Base-by-base conservation (phyloP, 306 rosid genomes). In the Leucaena leucocephala region DNA sequence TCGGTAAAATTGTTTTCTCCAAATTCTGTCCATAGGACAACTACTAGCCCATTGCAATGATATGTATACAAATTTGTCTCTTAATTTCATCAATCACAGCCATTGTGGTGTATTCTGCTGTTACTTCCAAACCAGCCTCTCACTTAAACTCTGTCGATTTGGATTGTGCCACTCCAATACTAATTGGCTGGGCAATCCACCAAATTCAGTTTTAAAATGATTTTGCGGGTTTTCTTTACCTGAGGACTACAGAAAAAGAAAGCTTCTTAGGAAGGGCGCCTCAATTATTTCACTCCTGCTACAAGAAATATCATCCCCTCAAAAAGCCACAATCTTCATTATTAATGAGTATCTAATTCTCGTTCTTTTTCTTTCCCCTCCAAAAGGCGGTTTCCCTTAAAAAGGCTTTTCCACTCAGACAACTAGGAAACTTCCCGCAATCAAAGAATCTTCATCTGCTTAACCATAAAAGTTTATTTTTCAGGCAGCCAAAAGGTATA, bases 361-460 rank as follows among this genome's bases (percentile, higher is more conserved):
- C 76, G 71, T 67, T 78, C 82, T 68, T 80, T 88, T 69, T 72
- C 67, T 45, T 78, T 52, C 61, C 77, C 2, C 66, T 36, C 50
- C 72, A 85, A 68, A 84, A 77, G 68, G 86, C 58, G 43, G 49
- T 52, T 52, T 21, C 63, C 39, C 72, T 1, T 43, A 66, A 57
- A 75, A 72, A 46, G 59, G 14, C 40, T 33, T 13, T 27, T 59
- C 15, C 36, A 9, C 62, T 58, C 36, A 77, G 72, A 71, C 63
- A 52, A 75, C 76, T 64, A 38, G 57, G 69, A 55, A 70, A 38
- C 78, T 46, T 67, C 14, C 78, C 64, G 75, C 87, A 11, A 55
- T 55, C 64, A 90, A 87, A 87, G 94, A 90, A 90, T 90, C 91
- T 85, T 75, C 62, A 76, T 72, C 79, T 58, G 80, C 82, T 76